Evolutionary conservation across 1,139 yeast genomes (phyloP), one percentile per base, ranked within the genome.

Genomic region (Hanseniaspora sp.): DNA sequence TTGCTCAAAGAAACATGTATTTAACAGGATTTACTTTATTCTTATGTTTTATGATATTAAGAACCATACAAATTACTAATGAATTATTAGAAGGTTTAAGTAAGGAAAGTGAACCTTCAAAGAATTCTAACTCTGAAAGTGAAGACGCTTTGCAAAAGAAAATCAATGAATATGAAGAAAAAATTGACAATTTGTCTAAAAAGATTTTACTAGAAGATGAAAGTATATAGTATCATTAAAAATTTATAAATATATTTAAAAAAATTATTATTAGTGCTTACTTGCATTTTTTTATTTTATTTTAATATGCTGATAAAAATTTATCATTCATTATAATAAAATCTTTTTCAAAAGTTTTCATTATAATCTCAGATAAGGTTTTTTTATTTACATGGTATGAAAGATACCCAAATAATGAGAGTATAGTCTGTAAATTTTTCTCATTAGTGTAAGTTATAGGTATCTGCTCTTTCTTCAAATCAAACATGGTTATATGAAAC

Each of bases 1-100:
- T 90, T 65, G 87, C 96, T 23, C 98, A 94, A 73, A 81, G 99
- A 72, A 94, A 94, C 74, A 82, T 90, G 85, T 94, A 94, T 65
- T 77, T 94, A 57, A 87, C 96, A 63, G 99, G 99, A 1, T 88
- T 90, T 71, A 88, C 97, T 3, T 76, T 94, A 68, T 94, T 94
- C 68, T 74, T 92, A 65, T 86, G 96, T 1, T 75, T 88, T 64
- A 83, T 88, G 57, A 79, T 90, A 62, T 82, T 83, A 63, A 79
- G 96, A 71, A 88, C 48, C 2, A 54, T 39, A 30, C 53, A 51
- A 7, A 54, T 54, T 11, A 48, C 46, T 13, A 54, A 48, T 46
- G 53, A 54, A 15, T 17, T 54, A 34, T 18, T 51, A 15, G 30
- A 33, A 13, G 31, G 45, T 3, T 15, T 48, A 31, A 42, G 35